phyloP scores from a whole-genome alignment of 2,329 filamentous ascomycete species.

The Xylariales sp. region DNA sequence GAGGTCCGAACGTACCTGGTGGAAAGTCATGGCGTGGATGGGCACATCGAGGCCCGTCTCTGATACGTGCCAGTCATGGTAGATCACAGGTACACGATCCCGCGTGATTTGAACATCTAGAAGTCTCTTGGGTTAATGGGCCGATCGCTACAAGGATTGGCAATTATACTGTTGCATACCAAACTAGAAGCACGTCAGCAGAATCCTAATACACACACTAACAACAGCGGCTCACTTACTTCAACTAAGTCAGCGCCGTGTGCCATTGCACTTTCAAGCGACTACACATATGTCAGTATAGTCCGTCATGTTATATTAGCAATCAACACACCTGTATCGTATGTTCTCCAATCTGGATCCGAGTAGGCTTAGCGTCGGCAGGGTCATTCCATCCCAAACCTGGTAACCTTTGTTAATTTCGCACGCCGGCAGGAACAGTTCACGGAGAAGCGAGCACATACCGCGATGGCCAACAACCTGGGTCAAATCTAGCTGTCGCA shows the following conservation, averaged over 20 bases:
- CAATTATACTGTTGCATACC: too few relatives aligned
- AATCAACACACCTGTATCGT: conserved; percentile 1
- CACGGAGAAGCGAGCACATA: background rate
- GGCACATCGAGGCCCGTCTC: conserved; percentile 6
- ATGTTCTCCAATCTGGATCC: conserved; percentile 7
- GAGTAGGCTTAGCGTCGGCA: background rate
- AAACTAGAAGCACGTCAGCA: background rate
- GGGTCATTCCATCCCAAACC: conserved; percentile 6
- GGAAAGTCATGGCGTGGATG: conserved; percentile 5
- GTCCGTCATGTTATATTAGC: background rate
- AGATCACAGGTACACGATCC: conserved; percentile 6
- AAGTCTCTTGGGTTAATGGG: too few relatives aligned
- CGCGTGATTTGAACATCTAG: conserved; percentile 5
- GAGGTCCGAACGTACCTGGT: background rate
- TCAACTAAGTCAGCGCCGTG: conserved; percentile 5
- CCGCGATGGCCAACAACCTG: conserved; percentile 10
- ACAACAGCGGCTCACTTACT: background rate
- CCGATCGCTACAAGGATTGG: too few relatives aligned
- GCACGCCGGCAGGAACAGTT: background rate
- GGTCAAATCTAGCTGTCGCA: conserved; percentile 3
- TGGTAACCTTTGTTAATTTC: background rate
- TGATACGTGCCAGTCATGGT: conserved; percentile 6
- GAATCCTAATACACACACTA: background rate
- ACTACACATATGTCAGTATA: background rate
- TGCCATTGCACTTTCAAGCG: conserved; percentile 4